phyloP scores from a whole-genome alignment of 2,329 filamentous ascomycete species.

The Fragosphaeria purpurea region DNA sequence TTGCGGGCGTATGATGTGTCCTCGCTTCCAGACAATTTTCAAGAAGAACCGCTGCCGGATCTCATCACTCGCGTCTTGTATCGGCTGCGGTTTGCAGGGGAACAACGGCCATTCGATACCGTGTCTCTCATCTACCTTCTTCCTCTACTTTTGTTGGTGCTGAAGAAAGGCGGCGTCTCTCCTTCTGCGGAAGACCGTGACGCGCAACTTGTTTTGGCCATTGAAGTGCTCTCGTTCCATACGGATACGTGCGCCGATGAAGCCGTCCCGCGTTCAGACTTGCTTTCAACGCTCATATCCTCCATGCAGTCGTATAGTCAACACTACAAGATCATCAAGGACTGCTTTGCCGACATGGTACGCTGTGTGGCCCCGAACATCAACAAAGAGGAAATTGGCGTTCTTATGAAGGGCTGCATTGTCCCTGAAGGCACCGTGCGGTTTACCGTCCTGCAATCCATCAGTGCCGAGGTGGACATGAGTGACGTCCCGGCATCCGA shows the following conservation, averaged over 20 bases:
- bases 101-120: constrained; percentile 87
- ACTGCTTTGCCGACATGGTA: constrained; percentile 79
- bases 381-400: constrained; percentile 56
- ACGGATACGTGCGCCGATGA: constrained; percentile 67
- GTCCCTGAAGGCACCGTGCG: constrained; percentile 72
- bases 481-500: constrained; percentile 77
- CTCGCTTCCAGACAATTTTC: constrained; percentile 60
- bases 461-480: constrained; percentile 85
- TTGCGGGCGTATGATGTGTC: constrained; percentile 68
- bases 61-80: constrained; percentile 85
- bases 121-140: constrained; percentile 82
- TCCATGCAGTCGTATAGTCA: constrained; percentile 85
- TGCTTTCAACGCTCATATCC: constrained; percentile 61
- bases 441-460: constrained; percentile 76
- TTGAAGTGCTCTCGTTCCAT: constrained; percentile 85
- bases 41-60: constrained; percentile 71
- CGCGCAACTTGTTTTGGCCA: constrained; percentile 76
- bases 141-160: constrained; percentile 68
- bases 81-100: constrained; percentile 76
- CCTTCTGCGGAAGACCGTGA: constrained; percentile 67
- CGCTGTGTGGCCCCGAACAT: constrained; percentile 80
- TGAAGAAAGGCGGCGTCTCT: constrained; percentile 71
- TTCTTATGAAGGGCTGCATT: constrained; percentile 69
- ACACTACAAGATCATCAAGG: constrained; percentile 91
- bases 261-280: constrained; percentile 63